phyloP scores from a whole-genome alignment of 345 rosid species.

The Adansonia digitata region DNA sequence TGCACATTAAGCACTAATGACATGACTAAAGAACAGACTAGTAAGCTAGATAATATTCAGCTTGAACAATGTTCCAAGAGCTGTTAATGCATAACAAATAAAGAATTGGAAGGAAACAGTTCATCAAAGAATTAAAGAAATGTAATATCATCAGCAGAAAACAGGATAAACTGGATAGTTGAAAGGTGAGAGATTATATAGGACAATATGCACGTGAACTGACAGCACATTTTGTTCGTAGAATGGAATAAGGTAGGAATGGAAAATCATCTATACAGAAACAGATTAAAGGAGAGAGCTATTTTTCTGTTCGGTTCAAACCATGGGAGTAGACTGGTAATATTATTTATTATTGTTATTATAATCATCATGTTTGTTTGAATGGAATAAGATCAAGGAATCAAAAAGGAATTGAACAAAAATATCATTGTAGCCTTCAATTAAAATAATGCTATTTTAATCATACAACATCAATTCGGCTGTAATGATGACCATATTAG shows the following conservation, averaged over 20 bases:
- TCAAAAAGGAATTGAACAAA: neutral
- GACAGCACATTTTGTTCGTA: neutral
- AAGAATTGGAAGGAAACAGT: neutral
- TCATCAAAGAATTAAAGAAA: neutral
- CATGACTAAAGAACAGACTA: neutral
- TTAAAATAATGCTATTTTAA: neutral
- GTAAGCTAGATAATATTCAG: neutral
- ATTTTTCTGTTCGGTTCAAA: neutral
- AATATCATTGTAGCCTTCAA: neutral
- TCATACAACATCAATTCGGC: neutral
- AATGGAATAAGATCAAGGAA: conserved; percentile 1
- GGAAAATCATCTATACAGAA: neutral
- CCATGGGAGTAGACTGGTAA: neutral
- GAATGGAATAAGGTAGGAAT: neutral
- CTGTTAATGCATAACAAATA: neutral
- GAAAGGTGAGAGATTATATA: neutral
- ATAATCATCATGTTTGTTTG: neutral
- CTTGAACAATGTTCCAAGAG: neutral
- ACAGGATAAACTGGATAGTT: neutral
- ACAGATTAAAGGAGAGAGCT: neutral
- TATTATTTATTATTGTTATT: neutral
- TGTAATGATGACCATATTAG: neutral
- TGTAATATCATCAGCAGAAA: neutral
- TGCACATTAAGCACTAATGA: neutral
- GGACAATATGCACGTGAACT: neutral